Percentiles rank a stretch among this genome's conserved stretches.
These are phyloP conservation scores for Polyplosphaeria fusca DNA, from an alignment of 495 filamentous ascomycete genomes.

Conservation along the genomic window DNA sequence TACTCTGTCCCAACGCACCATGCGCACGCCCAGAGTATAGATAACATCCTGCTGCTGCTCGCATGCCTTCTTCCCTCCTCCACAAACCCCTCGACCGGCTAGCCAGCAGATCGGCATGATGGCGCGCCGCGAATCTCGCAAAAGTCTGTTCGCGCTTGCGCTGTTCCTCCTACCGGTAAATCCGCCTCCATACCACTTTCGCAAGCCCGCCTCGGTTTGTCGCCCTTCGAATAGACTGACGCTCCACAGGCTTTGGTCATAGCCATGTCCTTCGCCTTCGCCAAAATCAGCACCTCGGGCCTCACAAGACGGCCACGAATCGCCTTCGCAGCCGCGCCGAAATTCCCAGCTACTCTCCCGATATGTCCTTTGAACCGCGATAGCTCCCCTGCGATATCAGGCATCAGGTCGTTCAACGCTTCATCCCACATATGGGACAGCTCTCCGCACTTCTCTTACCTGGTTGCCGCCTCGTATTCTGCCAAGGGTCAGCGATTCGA, in stretches of 20 bases:
- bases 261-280: conserved; percentile 23
- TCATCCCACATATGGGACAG: conserved; percentile 15
- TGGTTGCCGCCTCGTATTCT: conserved; percentile 66
- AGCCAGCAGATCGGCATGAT: conserved; percentile 6
- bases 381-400: conserved; percentile 15
- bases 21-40: too few species aligned
- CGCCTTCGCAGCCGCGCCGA: too few species aligned
- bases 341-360: conserved; percentile 1
- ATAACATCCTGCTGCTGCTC: too few species aligned
- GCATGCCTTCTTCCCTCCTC: too few species aligned
- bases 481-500: conserved; percentile 76
- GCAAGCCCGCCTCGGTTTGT: too few species aligned
- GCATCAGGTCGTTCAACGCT: conserved; percentile 19
- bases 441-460: conserved; percentile 53
- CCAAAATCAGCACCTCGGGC: neutral
- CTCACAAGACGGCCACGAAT: too few species aligned
- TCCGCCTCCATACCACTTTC: too few species aligned
- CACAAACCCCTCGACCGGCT: too few species aligned
- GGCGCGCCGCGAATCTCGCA: neutral
- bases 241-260: conserved; percentile 18
- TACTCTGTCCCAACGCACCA: too few species aligned
- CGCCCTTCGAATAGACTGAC: too few species aligned
- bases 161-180: too few species aligned
- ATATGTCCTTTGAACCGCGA: conserved; percentile 17
- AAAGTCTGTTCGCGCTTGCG: conserved; percentile 12